phyloP scores from a whole-genome alignment of 768 basidiomycete genomes.

The Amanita fuliginea region DNA sequence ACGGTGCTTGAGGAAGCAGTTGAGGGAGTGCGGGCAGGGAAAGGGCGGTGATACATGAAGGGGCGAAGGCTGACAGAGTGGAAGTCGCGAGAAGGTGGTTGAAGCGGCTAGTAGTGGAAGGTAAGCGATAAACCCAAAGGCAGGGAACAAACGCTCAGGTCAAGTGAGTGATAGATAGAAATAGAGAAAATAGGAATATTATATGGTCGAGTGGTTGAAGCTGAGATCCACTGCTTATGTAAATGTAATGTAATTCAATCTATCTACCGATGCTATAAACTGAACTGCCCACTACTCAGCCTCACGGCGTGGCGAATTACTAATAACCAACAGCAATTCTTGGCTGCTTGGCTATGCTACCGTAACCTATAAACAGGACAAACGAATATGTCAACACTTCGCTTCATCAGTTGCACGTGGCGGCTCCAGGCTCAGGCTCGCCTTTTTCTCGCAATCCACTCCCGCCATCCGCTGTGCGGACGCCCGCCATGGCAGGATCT shows the following conservation, averaged over 20 bases:
- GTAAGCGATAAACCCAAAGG: background rate
- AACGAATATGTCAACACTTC: too few species aligned
- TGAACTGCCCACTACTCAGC: too few species aligned
- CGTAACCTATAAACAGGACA: too few species aligned
- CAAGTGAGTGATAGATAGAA: constrained; percentile 3
- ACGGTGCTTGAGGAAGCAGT: constrained; percentile 25
- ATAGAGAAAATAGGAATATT: constrained; percentile 5
- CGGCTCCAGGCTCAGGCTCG: constrained; percentile 64
- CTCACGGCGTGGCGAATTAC: too few species aligned
- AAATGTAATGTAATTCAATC: background rate
- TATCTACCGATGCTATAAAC: background rate
- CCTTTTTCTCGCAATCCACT: constrained; percentile 75
- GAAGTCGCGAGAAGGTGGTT: background rate
- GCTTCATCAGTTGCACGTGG: background rate
- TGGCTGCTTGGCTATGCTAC: too few species aligned
- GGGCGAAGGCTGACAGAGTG: constrained; percentile 7
- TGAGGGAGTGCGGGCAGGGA: constrained; percentile 46
- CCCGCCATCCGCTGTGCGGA: constrained; percentile 34
- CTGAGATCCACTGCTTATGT: background rate
- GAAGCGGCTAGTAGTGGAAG: background rate
- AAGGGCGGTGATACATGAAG: constrained; percentile 51
- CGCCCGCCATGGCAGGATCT: constrained; percentile 14
- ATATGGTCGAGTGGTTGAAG: background rate
- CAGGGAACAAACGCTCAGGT: background rate
- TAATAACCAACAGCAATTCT: too few species aligned